Evolutionary conservation across 164 flowering plant species (phyloP), one percentile per base, ranked within the genome.

Genomic region (Chloranthus sessilifolius): DNA sequence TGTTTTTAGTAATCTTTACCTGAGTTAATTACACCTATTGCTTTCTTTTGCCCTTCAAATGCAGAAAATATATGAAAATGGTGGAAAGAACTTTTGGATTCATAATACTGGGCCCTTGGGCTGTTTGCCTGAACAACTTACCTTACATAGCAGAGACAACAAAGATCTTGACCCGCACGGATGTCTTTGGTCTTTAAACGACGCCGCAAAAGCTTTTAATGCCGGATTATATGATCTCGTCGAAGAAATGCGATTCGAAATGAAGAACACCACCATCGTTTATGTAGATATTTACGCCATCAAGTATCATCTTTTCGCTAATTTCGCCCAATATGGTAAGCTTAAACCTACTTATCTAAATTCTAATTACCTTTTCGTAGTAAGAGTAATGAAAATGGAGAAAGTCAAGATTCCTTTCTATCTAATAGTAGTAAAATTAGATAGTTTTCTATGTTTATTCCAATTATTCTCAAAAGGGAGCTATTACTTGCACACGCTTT

Each of bases 41-140:
- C n/a, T n/a, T n/a, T n/a, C n/a, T 17, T 51, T 31, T 28, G 16
- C 16, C 4, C 11, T 16, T 37, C n/a, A 10, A 26, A 4, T 56
- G 56, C 62, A 78, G 89, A 64, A 30, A 3, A 29, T 82, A 39
- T 71, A 78, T 50, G 37, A 48, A 14, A 24, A 54, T 33, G 90
- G 90, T 20, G 90, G 71, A n/a, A 75, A 59, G 64, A 74, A 76
- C 21, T 80, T 82, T 50, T 75, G 83, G 85, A 50, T 80, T 38
- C 82, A 80, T 28, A 76, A 76, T 29, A 78, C 80, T 0, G 86
- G 83, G 25, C 83, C 84, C 16, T 28, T 75, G 35, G 86, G 84
- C 3, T 83, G 89, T 63, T 42, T 64, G 50, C 81, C 83, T 10
- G 65, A 73, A 59, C 62, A 73, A 39, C 79, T 82, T 20, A 53